Evolutionary conservation across 108 stramenopile genomes (phyloP).

Genomic region (Aurantiochytrium sp.): DNA sequence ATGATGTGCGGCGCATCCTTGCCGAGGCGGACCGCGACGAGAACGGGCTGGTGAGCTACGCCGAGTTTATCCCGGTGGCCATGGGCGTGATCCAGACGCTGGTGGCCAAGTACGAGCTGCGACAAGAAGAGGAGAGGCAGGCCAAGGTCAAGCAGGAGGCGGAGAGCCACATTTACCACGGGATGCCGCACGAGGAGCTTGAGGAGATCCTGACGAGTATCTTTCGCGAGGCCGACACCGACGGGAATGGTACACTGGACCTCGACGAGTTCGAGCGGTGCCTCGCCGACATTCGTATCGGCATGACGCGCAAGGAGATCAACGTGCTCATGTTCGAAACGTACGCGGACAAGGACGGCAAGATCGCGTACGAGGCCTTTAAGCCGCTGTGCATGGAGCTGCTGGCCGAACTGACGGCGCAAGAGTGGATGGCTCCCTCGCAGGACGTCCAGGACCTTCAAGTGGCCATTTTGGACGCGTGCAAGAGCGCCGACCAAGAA

Average conservation of each 20-base stretch:
- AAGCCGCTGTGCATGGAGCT: constrained; percentile 27
- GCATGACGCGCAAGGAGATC: constrained; percentile 22
- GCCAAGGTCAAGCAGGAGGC: not conserved
- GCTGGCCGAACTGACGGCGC: constrained; percentile 3
- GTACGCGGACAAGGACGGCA: not conserved
- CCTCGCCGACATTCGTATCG: not conserved
- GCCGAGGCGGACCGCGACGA: constrained; percentile 20
- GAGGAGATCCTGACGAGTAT: constrained; percentile 13
- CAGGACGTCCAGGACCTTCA: constrained; percentile 21
- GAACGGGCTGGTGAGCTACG: not conserved
- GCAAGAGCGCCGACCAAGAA: not conserved
- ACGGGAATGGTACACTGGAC: not conserved
- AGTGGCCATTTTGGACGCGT: not conserved
- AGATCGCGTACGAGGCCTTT: constrained; percentile 26
- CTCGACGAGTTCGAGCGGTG: constrained; percentile 31
- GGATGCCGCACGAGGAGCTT: constrained; percentile 22
- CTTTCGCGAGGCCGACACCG: not conserved
- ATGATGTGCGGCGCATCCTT: constrained; percentile 25
- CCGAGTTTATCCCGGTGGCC: constrained; percentile 13
- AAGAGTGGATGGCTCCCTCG: constrained; percentile 14
- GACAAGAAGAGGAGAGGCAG: not conserved
- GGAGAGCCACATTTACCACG: constrained; percentile 18
- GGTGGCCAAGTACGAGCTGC: constrained; percentile 6
- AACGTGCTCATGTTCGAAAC: constrained; percentile 24
- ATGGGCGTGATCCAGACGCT: not conserved